A percentile compares a stretch with the other conserved stretches of the same genome.
Conservation (phyloP, 768 basidiomycete genomes). For the Cystofilobasidium macerans region DNA sequence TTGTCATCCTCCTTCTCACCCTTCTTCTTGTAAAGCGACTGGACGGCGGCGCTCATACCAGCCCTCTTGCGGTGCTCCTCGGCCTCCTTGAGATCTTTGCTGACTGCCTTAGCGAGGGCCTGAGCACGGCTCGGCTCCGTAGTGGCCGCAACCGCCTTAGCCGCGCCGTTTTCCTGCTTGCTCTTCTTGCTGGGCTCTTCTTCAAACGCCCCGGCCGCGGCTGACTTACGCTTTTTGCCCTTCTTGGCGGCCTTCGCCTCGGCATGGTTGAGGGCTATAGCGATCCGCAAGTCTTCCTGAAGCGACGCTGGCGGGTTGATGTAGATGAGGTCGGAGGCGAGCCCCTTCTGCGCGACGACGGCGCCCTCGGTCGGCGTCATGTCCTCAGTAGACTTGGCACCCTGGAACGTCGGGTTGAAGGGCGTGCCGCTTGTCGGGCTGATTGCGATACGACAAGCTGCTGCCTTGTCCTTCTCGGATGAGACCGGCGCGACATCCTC, state of each 20-base stretch:
- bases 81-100: constrained; percentile 44
- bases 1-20: constrained; percentile 49
- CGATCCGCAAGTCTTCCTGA: constrained; percentile 45
- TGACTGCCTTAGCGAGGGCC: constrained; percentile 49
- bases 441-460: constrained; percentile 27
- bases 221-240: constrained; percentile 31
- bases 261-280: constrained; percentile 39
- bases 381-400: background rate
- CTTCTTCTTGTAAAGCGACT: constrained; percentile 59
- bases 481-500: constrained; percentile 26
- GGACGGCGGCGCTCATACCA: constrained; percentile 74
- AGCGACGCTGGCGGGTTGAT: constrained; percentile 16
- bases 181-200: constrained; percentile 34
- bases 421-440: constrained; percentile 28
- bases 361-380: constrained; percentile 5
- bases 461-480: constrained; percentile 29
- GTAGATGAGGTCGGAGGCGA: constrained; percentile 6
- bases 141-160: background rate
- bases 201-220: constrained; percentile 31
- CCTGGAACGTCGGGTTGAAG: constrained; percentile 7
- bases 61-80: constrained; percentile 67
- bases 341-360: background rate
- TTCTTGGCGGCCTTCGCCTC: constrained; percentile 28
- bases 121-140: constrained; percentile 39
- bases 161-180: constrained; percentile 29